Evolutionary conservation across 345 rosid genomes (phyloP), one percentile per base, ranked within the genome.

Genomic region (Arabis hirsuta): DNA sequence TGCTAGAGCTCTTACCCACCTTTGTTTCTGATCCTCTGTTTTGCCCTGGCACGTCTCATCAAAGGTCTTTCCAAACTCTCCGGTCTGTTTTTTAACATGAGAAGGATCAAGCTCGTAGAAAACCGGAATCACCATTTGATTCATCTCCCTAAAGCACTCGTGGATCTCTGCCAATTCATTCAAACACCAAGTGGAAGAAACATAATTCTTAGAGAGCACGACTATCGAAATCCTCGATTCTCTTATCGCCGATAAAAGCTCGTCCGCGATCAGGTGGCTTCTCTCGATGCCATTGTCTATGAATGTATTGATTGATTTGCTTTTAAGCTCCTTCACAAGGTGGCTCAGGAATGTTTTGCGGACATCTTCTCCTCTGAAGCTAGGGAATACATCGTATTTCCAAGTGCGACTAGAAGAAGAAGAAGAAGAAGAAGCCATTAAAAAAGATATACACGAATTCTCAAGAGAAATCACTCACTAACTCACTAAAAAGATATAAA

Each of bases 101-200:
- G 65, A 63, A 29, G 71, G 65, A 64, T 64, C 70, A 11, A 73
- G 56, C 2, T n/a, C 5, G 48, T 72, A 62, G 39, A 72, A 72
- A 63, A 72, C 14, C 0, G 29, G 29, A 27, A 27, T 27, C 29
- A 27, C 29, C 13, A 9, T 47, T 47, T 34, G 47, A 14, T 8
- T 4, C 7, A 29, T 13, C 7, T 6, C 8, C 22, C 7, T 10
- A 3, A 0, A 58, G 7, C 59, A 48, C n/a, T 59, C 39, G 50
- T 45, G 39, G 13, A 70, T 70, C 67, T 59, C 42, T 0, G 27
- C 58, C 58, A 59, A 11, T 10, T 70, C 58, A 6, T 48, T 50
- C 39, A 70, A 39, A 58, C 57, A 48, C 67, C 58, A 59, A 0
- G 45, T 69, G 0, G 73, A 56, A 3, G 73, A 27, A 27, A 59